phyloP scores from a whole-genome alignment of 2,329 filamentous ascomycete species.

The Coniochaeta prunicola region DNA sequence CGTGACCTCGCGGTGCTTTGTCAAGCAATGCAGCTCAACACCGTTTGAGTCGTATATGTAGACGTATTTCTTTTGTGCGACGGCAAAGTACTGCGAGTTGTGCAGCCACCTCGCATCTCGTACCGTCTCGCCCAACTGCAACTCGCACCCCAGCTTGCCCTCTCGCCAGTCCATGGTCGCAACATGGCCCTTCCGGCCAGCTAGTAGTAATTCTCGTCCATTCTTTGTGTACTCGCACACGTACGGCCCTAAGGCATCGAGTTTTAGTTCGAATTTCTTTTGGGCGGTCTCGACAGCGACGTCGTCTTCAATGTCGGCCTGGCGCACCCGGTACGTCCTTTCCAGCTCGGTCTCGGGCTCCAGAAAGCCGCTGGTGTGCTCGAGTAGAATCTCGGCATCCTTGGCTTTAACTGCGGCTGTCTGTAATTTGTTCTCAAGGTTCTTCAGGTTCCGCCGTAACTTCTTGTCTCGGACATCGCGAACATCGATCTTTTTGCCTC shows the following conservation, averaged over 20 bases:
- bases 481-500: constrained; percentile 67
- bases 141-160: constrained; percentile 82
- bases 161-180: constrained; percentile 95
- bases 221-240: constrained; percentile 84
- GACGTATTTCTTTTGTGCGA: constrained; percentile 91
- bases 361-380: constrained; percentile 78
- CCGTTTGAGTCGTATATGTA: constrained; percentile 94
- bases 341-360: constrained; percentile 86
- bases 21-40: constrained; percentile 85
- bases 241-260: constrained; percentile 81
- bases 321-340: constrained; percentile 84
- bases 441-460: constrained; percentile 69
- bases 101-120: constrained; percentile 88
- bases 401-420: constrained; percentile 77
- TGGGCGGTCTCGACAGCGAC: constrained; percentile 80
- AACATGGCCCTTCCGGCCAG: constrained; percentile 87
- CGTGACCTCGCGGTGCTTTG: constrained; percentile 83
- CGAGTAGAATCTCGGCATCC: constrained; percentile 89
- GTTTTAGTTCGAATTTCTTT: constrained; percentile 84
- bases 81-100: constrained; percentile 90
- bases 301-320: constrained; percentile 71
- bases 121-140: constrained; percentile 86
- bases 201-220: constrained; percentile 76
- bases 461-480: constrained; percentile 83
- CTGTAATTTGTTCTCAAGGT: constrained; percentile 75